Evolutionary conservation across 192 early-diverging fungal species (phyloP).

Genomic region (Umbelopsis sp.): DNA sequence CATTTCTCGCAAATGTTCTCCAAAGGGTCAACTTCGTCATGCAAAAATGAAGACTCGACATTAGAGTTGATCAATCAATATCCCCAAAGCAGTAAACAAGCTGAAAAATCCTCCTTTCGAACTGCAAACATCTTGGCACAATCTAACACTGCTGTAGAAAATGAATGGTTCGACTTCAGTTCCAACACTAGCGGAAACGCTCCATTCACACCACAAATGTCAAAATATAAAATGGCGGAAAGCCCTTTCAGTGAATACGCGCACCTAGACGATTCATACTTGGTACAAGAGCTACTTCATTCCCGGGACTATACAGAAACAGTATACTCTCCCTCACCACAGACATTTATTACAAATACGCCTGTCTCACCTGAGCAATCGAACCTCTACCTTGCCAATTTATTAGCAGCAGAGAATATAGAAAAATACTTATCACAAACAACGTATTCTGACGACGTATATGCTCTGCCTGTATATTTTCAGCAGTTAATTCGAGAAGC

Average conservation of each 20-base stretch:
- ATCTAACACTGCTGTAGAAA: neutral
- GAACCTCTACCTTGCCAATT: conserved; percentile 9
- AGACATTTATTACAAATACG: neutral
- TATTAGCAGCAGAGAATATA: conserved; percentile 42
- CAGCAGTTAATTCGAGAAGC: conserved; percentile 35
- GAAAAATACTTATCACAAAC: conserved; percentile 34
- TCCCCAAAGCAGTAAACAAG: neutral
- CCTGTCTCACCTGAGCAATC: neutral
- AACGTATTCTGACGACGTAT: conserved; percentile 42
- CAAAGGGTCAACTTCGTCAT: neutral
- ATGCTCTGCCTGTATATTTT: conserved; percentile 32
- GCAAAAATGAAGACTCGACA: neutral
- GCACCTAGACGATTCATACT: neutral
- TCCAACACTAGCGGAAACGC: neutral
- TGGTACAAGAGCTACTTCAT: neutral
- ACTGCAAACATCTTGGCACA: neutral
- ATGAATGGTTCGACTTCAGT: neutral
- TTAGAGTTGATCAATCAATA: conserved; percentile 1
- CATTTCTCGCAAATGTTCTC: neutral
- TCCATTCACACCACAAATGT: neutral
- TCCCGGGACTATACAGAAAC: neutral
- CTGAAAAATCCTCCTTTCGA: neutral
- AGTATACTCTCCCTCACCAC: neutral
- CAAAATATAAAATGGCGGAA: neutral
- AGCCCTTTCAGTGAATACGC: neutral